Conservation (phyloP, 805 yeast genomes). For the Debaryomyces maramus region DNA sequence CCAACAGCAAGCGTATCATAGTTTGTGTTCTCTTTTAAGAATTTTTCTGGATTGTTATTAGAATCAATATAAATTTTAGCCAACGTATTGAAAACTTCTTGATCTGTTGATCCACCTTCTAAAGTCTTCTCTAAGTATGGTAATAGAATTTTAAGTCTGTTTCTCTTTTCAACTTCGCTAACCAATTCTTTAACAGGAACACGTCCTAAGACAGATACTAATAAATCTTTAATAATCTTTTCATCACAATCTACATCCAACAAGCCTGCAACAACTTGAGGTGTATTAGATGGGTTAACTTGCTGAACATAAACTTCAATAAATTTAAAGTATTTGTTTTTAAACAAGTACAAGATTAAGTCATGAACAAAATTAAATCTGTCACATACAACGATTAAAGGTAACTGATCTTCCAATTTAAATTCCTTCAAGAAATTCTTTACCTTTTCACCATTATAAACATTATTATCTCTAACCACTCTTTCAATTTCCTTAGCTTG, state of each 20-base stretch:
- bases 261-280: constrained; percentile 94
- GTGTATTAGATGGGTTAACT: constrained; percentile 93
- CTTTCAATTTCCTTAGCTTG: constrained; percentile 95
- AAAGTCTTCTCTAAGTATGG: constrained; percentile 92
- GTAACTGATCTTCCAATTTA: constrained; percentile 90
- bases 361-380: constrained; percentile 90
- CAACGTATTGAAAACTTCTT: constrained; percentile 88
- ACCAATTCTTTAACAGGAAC: constrained; percentile 90
- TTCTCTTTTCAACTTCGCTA: constrained; percentile 94
- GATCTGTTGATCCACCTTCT: constrained; percentile 81
- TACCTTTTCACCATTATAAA: constrained; percentile 95
- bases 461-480: constrained; percentile 89
- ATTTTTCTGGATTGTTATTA: constrained; percentile 96
- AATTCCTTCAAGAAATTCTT: constrained; percentile 96
- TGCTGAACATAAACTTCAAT: constrained; percentile 98
- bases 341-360: constrained; percentile 87
- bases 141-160: constrained; percentile 83
- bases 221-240: constrained; percentile 71
- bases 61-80: constrained; percentile 98
- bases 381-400: constrained; percentile 95
- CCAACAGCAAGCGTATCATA: constrained; percentile 96
- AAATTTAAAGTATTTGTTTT: constrained; percentile 92
- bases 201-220: constrained; percentile 86
- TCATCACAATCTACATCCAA: constrained; percentile 98
- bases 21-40: constrained; percentile 83